Conservation (phyloP, 768 basidiomycete genomes). For the Pleurotus platypus region DNA sequence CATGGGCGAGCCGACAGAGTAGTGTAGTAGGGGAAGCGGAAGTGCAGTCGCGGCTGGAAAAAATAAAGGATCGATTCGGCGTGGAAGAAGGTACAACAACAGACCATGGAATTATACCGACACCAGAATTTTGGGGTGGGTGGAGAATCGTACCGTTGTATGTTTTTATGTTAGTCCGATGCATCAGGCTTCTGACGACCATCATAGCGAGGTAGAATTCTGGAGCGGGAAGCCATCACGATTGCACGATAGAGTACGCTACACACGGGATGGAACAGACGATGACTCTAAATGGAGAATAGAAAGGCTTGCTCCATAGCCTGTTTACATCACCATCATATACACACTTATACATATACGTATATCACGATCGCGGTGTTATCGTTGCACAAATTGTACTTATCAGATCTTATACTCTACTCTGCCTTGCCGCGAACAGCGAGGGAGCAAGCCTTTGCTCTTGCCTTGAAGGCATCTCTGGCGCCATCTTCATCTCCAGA, state of each 20-base stretch:
- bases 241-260: constrained; percentile 86
- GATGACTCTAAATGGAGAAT: constrained; percentile 70
- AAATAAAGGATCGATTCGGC: constrained; percentile 55
- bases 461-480: constrained; percentile 34
- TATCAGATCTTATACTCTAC: background rate
- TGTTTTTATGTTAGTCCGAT: constrained; percentile 22
- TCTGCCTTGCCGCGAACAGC: constrained; percentile 32
- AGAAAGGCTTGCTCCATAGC: constrained; percentile 73
- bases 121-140: constrained; percentile 95
- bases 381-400: too few species aligned
- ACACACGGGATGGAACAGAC: constrained; percentile 50
- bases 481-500: constrained; percentile 38
- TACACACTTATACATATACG: too few species aligned
- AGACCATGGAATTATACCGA: constrained; percentile 52
- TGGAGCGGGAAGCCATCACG: constrained; percentile 97
- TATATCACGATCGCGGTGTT: too few species aligned
- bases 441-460: constrained; percentile 39
- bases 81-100: constrained; percentile 28
- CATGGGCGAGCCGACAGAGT: constrained; percentile 94
- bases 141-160: constrained; percentile 92
- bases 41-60: constrained; percentile 56
- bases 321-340: too few species aligned
- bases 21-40: constrained; percentile 70
- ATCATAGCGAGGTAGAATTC: constrained; percentile 86
- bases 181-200: constrained; percentile 8